phyloP scores from a whole-genome alignment of 2,329 filamentous ascomycete genomes.

The Epicoccum nigrum region DNA sequence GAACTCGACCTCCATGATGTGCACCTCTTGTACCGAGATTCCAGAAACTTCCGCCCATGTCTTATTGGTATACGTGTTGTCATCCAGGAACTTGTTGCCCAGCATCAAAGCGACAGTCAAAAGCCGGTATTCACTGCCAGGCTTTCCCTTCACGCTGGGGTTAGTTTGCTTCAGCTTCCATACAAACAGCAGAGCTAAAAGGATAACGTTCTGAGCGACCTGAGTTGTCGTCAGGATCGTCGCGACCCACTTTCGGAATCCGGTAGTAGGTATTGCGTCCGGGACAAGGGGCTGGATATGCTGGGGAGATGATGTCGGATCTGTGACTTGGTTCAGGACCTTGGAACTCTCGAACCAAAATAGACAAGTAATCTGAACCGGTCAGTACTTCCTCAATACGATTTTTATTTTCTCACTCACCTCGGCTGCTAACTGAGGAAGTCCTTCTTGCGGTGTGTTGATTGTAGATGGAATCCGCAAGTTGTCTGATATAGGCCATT shows the following conservation, averaged over 20 bases:
- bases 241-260: constrained; percentile 93
- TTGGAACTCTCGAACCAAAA: constrained; percentile 96
- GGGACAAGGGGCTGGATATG: constrained; percentile 64
- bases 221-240: constrained; percentile 91
- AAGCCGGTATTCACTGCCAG: constrained; percentile 90
- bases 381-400: too few species aligned
- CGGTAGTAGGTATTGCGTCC: constrained; percentile 76
- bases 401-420: too few species aligned
- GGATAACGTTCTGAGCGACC: constrained; percentile 92
- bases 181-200: constrained; percentile 89
- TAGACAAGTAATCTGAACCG: constrained; percentile 80
- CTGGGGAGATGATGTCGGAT: constrained; percentile 53
- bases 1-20: constrained; percentile 99
- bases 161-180: constrained; percentile 92
- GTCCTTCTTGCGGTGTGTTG: constrained; percentile 47
- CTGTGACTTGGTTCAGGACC: constrained; percentile 77
- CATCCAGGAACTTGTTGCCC: constrained; percentile 97
- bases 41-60: constrained; percentile 98
- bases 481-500: constrained; percentile 44
- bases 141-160: constrained; percentile 84
- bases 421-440: constrained; percentile 50
- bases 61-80: constrained; percentile 99
- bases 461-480: constrained; percentile 46
- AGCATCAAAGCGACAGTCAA: constrained; percentile 96
- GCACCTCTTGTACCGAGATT: constrained; percentile 91